Evolutionary conservation across 139 green algal genomes (phyloP).

Genomic region (Choricystis sp.): DNA sequence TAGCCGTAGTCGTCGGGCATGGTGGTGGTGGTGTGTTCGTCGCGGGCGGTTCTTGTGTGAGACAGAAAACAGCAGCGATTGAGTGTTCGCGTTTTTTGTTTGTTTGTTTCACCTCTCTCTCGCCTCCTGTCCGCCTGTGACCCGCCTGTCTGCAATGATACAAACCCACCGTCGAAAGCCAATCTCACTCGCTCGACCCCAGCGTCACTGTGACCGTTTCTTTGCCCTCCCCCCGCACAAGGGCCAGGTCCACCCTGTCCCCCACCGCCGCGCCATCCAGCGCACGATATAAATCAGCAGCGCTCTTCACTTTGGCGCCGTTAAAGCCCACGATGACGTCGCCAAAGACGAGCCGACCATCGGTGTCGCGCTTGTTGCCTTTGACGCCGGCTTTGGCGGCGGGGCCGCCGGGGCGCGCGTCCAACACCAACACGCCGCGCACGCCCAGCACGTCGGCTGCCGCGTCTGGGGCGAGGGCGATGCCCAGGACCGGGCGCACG

Average conservation of each 20-base stretch:
- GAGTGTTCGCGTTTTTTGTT: too few relatives aligned
- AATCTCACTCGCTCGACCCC: constrained; percentile 8
- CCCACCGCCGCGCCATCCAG: constrained; percentile 51
- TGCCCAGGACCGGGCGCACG: constrained; percentile 64
- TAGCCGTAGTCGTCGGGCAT: neutral
- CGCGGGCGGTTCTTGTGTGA: too few relatives aligned
- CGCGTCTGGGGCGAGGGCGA: constrained; percentile 75
- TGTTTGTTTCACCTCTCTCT: too few relatives aligned
- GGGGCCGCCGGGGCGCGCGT: constrained; percentile 30
- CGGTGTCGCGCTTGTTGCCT: constrained; percentile 53
- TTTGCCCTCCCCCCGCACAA: constrained; percentile 23
- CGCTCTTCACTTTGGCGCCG: constrained; percentile 23
- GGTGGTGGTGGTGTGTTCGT: too few relatives aligned
- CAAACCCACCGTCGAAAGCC: too few relatives aligned
- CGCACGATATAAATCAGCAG: constrained; percentile 55
- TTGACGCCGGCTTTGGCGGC: constrained; percentile 55
- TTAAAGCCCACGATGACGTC: constrained; percentile 73
- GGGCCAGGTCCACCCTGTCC: constrained; percentile 33
- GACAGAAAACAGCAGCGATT: too few relatives aligned
- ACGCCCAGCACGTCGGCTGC: constrained; percentile 37
- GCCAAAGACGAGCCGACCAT: constrained; percentile 44
- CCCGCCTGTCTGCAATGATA: too few relatives aligned
- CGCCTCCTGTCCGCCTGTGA: too few relatives aligned
- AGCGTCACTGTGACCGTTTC: constrained; percentile 23
- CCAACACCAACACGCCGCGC: constrained; percentile 72